phyloP scores from a whole-genome alignment of 768 basidiomycete species.

The Lactarius pseudohatsudake region DNA sequence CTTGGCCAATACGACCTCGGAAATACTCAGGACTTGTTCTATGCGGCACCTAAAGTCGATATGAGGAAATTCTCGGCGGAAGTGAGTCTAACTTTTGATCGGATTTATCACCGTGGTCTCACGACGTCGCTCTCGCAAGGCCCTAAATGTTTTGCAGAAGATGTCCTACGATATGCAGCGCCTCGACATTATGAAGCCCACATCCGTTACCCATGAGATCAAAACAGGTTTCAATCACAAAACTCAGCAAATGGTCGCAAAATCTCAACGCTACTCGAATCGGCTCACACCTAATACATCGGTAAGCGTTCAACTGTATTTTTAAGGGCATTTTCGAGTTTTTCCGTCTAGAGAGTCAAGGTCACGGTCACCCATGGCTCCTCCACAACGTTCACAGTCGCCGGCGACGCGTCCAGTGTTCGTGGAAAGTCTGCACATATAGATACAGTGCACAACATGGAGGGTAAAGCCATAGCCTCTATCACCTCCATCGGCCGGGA shows the following conservation, averaged over 20 bases:
- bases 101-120: background rate
- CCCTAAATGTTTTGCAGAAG: constrained; percentile 20
- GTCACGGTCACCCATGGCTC: constrained; percentile 30
- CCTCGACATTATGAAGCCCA: constrained; percentile 19
- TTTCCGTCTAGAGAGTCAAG: constrained; percentile 23
- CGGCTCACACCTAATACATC: constrained; percentile 2
- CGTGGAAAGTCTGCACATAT: constrained; percentile 31
- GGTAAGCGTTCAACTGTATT: background rate
- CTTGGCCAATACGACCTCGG: constrained; percentile 41
- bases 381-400: constrained; percentile 29
- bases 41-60: constrained; percentile 45
- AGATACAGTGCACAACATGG: constrained; percentile 31
- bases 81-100: constrained; percentile 34
- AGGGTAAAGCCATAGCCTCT: constrained; percentile 36
- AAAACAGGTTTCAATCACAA: constrained; percentile 17
- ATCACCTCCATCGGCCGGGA: constrained; percentile 57
- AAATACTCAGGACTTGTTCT: constrained; percentile 41
- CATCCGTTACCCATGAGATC: constrained; percentile 18
- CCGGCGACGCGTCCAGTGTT: constrained; percentile 30
- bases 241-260: constrained; percentile 19
- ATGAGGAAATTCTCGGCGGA: constrained; percentile 39
- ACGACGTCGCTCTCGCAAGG: constrained; percentile 1
- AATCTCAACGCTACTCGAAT: constrained; percentile 23
- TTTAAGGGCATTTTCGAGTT: background rate
- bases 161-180: constrained; percentile 17